These are phyloP conservation scores for Didymella segeticola DNA, from an alignment of 2,329 filamentous ascomycete species.

Conservation along the genomic window DNA sequence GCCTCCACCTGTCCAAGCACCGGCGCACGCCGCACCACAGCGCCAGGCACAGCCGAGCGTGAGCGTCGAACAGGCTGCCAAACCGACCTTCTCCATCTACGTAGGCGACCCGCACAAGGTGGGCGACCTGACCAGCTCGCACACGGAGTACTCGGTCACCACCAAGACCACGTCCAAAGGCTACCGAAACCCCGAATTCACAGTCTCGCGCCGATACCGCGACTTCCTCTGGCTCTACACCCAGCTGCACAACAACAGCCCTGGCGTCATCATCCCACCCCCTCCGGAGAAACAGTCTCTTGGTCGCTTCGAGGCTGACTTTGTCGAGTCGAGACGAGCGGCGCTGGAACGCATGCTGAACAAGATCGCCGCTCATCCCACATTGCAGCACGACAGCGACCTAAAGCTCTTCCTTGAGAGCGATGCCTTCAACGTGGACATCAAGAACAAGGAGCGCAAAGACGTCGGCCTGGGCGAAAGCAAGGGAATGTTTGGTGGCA, in stretches of 20 bases:
- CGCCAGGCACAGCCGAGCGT: constrained; percentile 75
- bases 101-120: constrained; percentile 99
- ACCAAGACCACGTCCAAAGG: constrained; percentile 97
- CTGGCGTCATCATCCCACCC: constrained; percentile 91
- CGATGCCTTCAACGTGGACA: constrained; percentile 92
- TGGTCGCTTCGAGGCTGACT: constrained; percentile 93
- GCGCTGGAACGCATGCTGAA: constrained; percentile 98
- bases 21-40: constrained; percentile 54
- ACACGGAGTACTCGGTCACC: constrained; percentile 95
- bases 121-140: constrained; percentile 92
- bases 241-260: constrained; percentile 91
- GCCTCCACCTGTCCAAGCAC: constrained; percentile 67
- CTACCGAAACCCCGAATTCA: constrained; percentile 90
- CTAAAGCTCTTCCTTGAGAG: constrained; percentile 97
- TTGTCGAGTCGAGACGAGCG: constrained; percentile 89
- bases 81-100: constrained; percentile 86
- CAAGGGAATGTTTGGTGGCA: constrained; percentile 88
- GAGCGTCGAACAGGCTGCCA: constrained; percentile 90
- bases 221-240: constrained; percentile 99
- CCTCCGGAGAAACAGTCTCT: constrained; percentile 98
- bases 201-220: constrained; percentile 90
- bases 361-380: constrained; percentile 88
- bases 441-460: constrained; percentile 96
- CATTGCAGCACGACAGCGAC: constrained; percentile 90
- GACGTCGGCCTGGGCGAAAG: constrained; percentile 86